Evolutionary conservation across 2,329 filamentous ascomycete genomes (phyloP).

Genomic region (Orbilia oligospora): DNA sequence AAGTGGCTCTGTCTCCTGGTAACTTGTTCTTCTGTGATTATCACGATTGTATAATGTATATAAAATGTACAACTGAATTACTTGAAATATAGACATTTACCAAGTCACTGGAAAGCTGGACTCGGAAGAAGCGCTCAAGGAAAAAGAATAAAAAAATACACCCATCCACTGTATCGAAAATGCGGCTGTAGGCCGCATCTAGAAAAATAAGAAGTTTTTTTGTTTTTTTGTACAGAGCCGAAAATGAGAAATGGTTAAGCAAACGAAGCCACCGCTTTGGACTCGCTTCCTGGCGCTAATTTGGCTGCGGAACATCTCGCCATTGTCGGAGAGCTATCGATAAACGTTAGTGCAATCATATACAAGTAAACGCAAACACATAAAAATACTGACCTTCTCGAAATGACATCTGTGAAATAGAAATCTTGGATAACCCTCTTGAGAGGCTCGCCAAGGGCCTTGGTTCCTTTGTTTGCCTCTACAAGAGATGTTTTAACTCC

Average conservation of each 20-base stretch:
- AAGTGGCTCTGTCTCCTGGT: constrained; percentile 16
- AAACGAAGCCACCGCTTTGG: constrained; percentile 56
- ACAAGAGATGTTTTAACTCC: constrained; percentile 89
- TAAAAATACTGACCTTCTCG: constrained; percentile 80
- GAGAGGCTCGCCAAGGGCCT: constrained; percentile 79
- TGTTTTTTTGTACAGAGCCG: constrained; percentile 41
- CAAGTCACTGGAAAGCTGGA: constrained; percentile 19
- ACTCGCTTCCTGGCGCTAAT: constrained; percentile 68
- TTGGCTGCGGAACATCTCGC: constrained; percentile 96
- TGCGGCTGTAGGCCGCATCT: constrained; percentile 10
- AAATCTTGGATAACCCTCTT: constrained; percentile 94
- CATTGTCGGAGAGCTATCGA: constrained; percentile 91
- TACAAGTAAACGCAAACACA: background rate
- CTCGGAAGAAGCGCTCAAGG: constrained; percentile 51
- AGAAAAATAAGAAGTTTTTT: constrained; percentile 17
- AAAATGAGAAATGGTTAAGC: constrained; percentile 44
- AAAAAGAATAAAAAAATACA: constrained; percentile 34
- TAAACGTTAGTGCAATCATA: constrained; percentile 60
- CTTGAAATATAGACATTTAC: constrained; percentile 55
- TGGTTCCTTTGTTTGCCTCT: constrained; percentile 92
- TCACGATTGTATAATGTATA: constrained; percentile 1
- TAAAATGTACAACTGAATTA: constrained; percentile 60
- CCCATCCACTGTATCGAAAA: constrained; percentile 47
- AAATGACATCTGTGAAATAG: constrained; percentile 97
- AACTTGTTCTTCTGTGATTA: background rate